These are phyloP conservation scores for Pichia kudriavzevii DNA, from an alignment of 1,139 yeast genomes.

Conservation along the genomic window DNA sequence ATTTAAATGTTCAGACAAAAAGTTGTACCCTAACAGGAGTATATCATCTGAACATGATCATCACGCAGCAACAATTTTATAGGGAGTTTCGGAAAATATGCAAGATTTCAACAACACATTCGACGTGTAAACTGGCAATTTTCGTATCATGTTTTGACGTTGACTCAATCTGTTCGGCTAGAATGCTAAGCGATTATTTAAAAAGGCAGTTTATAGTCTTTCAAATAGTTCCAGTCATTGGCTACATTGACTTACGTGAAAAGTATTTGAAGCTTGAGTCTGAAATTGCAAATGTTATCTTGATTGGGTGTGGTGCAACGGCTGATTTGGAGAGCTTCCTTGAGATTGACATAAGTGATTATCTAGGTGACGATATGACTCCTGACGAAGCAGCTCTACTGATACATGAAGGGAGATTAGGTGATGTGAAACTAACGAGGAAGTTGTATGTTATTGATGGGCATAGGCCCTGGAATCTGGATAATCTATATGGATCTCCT, in stretches of 20 bases:
- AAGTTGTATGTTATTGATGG: conserved; percentile 80
- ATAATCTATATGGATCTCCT: conserved; percentile 83
- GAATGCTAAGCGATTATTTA: conserved; percentile 60
- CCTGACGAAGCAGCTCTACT: conserved; percentile 6
- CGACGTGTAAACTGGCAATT: conserved; percentile 81
- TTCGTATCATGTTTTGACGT: conserved; percentile 88
- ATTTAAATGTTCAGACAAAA: too few species aligned
- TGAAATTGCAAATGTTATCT: conserved; percentile 69
- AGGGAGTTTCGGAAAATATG: conserved; percentile 54
- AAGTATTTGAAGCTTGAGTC: conserved; percentile 61
- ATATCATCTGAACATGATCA: conserved; percentile 41
- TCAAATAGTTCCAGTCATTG: conserved; percentile 90
- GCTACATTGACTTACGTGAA: conserved; percentile 66
- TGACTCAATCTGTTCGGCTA: conserved; percentile 88
- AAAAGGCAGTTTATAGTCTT: conserved; percentile 80
- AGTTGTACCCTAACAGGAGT: too few species aligned
- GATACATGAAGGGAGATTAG: conserved; percentile 5
- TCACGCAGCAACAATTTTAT: conserved; percentile 53
- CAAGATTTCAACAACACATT: conserved; percentile 65
- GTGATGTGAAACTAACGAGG: conserved; percentile 31
- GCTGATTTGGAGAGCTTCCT: conserved; percentile 77
- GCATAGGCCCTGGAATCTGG: conserved; percentile 93
- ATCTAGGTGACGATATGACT: conserved; percentile 24
- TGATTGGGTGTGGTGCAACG: conserved; percentile 95
- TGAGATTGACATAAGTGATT: conserved; percentile 52